phyloP scores from a whole-genome alignment of 2,329 filamentous ascomycete species.

The Elsinoe australis region DNA sequence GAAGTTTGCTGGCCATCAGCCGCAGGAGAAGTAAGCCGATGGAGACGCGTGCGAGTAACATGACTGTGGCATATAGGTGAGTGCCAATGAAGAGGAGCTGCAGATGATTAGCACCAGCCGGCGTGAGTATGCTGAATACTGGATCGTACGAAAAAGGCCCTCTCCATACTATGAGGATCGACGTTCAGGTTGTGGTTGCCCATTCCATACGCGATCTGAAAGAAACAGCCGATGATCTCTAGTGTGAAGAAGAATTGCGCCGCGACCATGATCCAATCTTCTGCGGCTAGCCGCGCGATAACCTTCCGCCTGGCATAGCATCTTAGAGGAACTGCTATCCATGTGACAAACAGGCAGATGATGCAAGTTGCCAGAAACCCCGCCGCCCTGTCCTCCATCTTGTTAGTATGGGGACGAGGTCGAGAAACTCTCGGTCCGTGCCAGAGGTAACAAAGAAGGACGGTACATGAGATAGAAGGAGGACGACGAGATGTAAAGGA shows the following conservation, averaged over 20 bases:
- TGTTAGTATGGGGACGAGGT: neutral
- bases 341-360: slow-evolving; percentile 13
- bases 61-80: slow-evolving; percentile 9
- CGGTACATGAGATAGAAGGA: neutral
- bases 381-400: slow-evolving; percentile 7
- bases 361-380: slow-evolving; percentile 8
- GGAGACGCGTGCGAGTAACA: slow-evolving; percentile 12
- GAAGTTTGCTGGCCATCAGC: slow-evolving; percentile 1
- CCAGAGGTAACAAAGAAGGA: neutral
- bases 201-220: slow-evolving; percentile 7
- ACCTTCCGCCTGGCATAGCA: slow-evolving; percentile 14
- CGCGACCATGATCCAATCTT: slow-evolving; percentile 15
- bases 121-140: too few species aligned
- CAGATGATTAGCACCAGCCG: neutral
- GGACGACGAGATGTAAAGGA: neutral
- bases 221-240: slow-evolving; percentile 13
- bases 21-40: slow-evolving; percentile 13
- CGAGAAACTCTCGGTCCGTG: neutral
- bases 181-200: neutral
- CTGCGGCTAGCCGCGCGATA: slow-evolving; percentile 14
- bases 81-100: slow-evolving; percentile 15
- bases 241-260: slow-evolving; percentile 5
- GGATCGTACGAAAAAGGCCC: slow-evolving; percentile 6
- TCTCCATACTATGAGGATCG: neutral
- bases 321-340: slow-evolving; percentile 11